Conservation (phyloP, 2,329 filamentous ascomycete genomes). For the Sarocladium kiliense region DNA sequence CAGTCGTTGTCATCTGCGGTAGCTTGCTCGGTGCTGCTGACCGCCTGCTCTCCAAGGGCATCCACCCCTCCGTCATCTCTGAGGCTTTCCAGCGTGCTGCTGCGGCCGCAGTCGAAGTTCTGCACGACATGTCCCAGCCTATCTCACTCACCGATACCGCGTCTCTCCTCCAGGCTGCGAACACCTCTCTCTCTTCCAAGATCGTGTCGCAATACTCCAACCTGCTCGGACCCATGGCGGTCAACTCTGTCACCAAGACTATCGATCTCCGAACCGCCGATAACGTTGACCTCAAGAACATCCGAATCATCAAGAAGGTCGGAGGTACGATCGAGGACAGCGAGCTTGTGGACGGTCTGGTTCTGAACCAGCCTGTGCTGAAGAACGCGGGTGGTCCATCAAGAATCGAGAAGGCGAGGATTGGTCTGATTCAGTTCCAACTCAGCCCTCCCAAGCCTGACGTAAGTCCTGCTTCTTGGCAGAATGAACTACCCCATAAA, state of each 20-base stretch:
- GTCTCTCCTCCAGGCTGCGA: slow-evolving; percentile 90
- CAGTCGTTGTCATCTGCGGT: slow-evolving; percentile 95
- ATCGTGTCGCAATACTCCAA: slow-evolving; percentile 98
- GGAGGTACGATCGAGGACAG: slow-evolving; percentile 98
- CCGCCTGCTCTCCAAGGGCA: slow-evolving; percentile 82
- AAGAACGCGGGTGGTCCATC: slow-evolving; percentile 89
- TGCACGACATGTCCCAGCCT: slow-evolving; percentile 93
- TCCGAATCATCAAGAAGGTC: slow-evolving; percentile 94
- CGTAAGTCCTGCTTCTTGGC: slow-evolving; percentile 53
- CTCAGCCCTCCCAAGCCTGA: slow-evolving; percentile 97
- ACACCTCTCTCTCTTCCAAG: slow-evolving; percentile 95
- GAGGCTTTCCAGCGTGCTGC: slow-evolving; percentile 96
- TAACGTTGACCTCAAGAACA: slow-evolving; percentile 95
- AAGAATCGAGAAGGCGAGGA: slow-evolving; percentile 94
- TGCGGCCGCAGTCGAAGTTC: slow-evolving; percentile 77
- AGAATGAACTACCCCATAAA: slow-evolving; percentile 3
- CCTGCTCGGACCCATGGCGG: slow-evolving; percentile 93
- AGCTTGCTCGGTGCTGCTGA: slow-evolving; percentile 92
- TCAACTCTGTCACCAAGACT: slow-evolving; percentile 91
- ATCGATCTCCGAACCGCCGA: slow-evolving; percentile 94
- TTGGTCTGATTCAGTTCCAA: slow-evolving; percentile 97
- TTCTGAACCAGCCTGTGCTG: slow-evolving; percentile 85
- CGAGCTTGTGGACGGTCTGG: slow-evolving; percentile 91
- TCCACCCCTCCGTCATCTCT: slow-evolving; percentile 96
- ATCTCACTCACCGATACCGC: slow-evolving; percentile 83